A percentile compares a stretch with the other conserved stretches of the same genome.
Evolutionary conservation across 78 protist genomes (phyloP).

Genomic region (Acrasis kona): DNA sequence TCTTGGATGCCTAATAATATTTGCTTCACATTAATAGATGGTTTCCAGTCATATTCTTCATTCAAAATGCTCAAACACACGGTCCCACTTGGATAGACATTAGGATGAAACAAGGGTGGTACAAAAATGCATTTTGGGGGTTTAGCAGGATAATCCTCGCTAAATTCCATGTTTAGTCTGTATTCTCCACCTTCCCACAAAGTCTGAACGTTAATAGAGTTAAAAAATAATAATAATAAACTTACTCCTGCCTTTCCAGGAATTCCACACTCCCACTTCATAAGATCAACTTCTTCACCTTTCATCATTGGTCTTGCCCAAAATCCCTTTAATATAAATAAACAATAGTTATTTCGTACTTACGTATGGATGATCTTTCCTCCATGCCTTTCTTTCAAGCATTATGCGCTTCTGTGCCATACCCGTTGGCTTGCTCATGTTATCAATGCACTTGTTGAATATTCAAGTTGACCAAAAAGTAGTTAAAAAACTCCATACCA

Average conservation of each 20-base stretch:
- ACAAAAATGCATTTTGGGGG: slow-evolving; percentile 17
- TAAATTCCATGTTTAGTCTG: slow-evolving; percentile 67
- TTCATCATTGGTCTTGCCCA: slow-evolving; percentile 38
- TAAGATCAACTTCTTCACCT: slow-evolving; percentile 54
- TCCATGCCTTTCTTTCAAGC: slow-evolving; percentile 82
- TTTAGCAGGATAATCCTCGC: slow-evolving; percentile 84
- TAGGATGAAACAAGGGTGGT: slow-evolving; percentile 61
- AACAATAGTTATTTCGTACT: too few species aligned
- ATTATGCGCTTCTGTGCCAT: too few species aligned
- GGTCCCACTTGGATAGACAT: slow-evolving; percentile 89
- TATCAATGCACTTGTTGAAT: too few species aligned
- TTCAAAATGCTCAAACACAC: slow-evolving; percentile 90
- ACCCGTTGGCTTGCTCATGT: too few species aligned
- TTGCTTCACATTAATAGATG: slow-evolving; percentile 80
- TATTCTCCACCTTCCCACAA: slow-evolving; percentile 88
- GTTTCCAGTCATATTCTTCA: slow-evolving; percentile 92
- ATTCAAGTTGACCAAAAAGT: too few species aligned
- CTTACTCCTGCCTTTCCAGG: slow-evolving; percentile 71
- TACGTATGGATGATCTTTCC: slow-evolving; percentile 83
- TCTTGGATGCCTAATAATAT: slow-evolving; percentile 91
- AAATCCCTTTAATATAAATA: too few species aligned
- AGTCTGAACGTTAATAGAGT: slow-evolving; percentile 27
- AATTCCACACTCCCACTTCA: slow-evolving; percentile 75
- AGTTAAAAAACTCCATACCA: too few species aligned
- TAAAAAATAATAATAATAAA: slow-evolving; percentile 19